Base-by-base conservation (phyloP, 306 rosid genomes). In the Acacia crassicarpa region DNA sequence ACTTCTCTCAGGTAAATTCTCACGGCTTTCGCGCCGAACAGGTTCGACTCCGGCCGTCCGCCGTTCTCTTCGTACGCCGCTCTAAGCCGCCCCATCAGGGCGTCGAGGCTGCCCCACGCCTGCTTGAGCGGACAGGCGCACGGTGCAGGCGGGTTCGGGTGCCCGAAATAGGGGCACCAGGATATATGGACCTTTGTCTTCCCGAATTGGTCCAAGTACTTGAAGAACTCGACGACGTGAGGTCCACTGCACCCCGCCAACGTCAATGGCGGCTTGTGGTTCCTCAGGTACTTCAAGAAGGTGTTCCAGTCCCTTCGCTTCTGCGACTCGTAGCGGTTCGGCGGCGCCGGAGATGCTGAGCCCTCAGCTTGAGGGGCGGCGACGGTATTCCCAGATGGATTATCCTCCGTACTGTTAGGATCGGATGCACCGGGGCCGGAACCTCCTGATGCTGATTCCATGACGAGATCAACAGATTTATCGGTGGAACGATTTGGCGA, bases 61-160 rank as follows among this genome's bases (percentile, higher is more conserved):
- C 98, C 98, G 94, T 91, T 92, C 72, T 96, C 99, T 32, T 96
- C 98, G 44, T 93, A 93, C 30, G 99, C 99, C 0, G 99, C 99
- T 67, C 99, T 78, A 11, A 96, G 94, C 6, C 99, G 91, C 4
- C 98, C 99, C 82, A 96, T 92, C 44, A 96, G 84, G 2, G 98
- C 97, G 77, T 93, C 98, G 9, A 96, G 89, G 59, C 97, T 93
- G 2, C 99, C 99, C 99, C 97, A 95, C 0, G 99, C 98, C 74
- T 93, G 99, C 79, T 91, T 91, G 0, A 93, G 75, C 0, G 96
- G 97, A 45, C 99, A 96, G 16, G 97, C 90, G 22, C 98, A 95
- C 0, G 98, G 94, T 0, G 97, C 91, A 0, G 98, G 99, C 19
- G 99, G 99, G 75, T 85, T 93, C 0, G 92, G 97, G 68, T 95